Base-by-base conservation (phyloP, 1,284 basidiomycete species). In the Boletus sp. region DNA sequence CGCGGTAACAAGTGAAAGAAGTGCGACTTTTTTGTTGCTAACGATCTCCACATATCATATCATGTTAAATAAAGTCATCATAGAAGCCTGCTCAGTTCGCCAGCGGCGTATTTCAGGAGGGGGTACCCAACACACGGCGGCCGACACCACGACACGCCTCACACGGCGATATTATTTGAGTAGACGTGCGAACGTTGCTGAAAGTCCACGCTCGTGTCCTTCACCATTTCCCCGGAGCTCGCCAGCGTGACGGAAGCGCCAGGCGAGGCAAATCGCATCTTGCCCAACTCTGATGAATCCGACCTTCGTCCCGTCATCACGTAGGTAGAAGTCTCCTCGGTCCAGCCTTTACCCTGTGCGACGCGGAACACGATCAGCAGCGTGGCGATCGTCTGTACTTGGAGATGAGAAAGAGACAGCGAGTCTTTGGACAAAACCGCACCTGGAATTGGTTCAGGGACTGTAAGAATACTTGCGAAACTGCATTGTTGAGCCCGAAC, bases 331-430 rank as follows among this genome's bases (percentile, higher is more conserved):
- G 43, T 48, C 5, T 59, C 45, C 27, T 46, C 39, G 0, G 46
- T 53, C 63, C 61, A 65, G 8, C 46, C 55, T 25, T 60, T 66
- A n/a, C 63, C 57, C 22, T 62, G 50, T 8, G 61, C 59, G 5
- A 66, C 46, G 2, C 62, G 55, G n/a, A 55, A 56, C 17, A 61
- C 44, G 17, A 64, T 66, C 0, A 64, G 36, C 0, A 61, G 33
- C 6, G 51, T 42, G 9, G 62, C 51, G 9, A 62, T 56, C 2
- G 41, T 50, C 59, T 61, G 23, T 14, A 12, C 3, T 3, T 9
- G 10, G 2, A 0, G 8, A 9, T 46, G 6, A 41, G 39, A 27
- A 39, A 7, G 8, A 10, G 9, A n/a, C n/a, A 17, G 1, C 1
- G 14, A 14, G 3, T 4, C 1, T 20, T 9, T 36, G 9, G 10